Conservation (phyloP, 768 basidiomycete species). For the Tylopilus cervinicoccineus region DNA sequence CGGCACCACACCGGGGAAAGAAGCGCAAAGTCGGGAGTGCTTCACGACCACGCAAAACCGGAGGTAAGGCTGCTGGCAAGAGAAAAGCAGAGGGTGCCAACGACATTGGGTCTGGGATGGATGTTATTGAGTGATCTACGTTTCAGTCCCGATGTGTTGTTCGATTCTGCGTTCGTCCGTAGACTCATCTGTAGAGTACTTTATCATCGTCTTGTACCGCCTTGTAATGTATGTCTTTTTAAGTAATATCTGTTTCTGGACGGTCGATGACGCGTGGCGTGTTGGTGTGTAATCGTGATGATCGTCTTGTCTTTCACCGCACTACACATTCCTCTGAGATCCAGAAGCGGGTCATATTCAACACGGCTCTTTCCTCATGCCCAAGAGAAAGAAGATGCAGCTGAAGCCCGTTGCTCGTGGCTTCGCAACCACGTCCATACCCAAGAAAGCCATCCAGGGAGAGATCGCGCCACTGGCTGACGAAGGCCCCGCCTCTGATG, state of each 20-base stretch:
- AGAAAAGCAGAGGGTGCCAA: slow-evolving; percentile 27
- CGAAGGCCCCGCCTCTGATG: slow-evolving; percentile 2
- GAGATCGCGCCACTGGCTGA: slow-evolving; percentile 19
- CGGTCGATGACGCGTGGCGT: neutral
- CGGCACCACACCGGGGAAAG: slow-evolving; percentile 28
- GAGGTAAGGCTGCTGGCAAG: slow-evolving; percentile 29
- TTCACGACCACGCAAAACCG: slow-evolving; percentile 27
- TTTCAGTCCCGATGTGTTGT: slow-evolving; percentile 11
- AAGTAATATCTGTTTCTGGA: slow-evolving; percentile 19
- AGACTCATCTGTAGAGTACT: slow-evolving; percentile 31
- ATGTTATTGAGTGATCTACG: slow-evolving; percentile 24
- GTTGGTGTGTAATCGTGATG: neutral
- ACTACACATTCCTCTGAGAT: neutral
- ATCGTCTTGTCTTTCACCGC: neutral
- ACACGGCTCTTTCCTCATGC: slow-evolving; percentile 38
- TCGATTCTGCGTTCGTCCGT: slow-evolving; percentile 8
- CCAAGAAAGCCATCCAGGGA: slow-evolving; percentile 57
- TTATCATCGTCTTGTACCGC: slow-evolving; percentile 25
- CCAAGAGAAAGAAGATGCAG: slow-evolving; percentile 85
- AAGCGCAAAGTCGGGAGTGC: slow-evolving; percentile 31
- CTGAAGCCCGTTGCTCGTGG: slow-evolving; percentile 71
- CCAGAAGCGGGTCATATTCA: neutral
- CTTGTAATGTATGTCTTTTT: slow-evolving; percentile 29
- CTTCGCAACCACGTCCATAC: slow-evolving; percentile 78
- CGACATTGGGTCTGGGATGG: slow-evolving; percentile 25